Conservation (phyloP, 2,329 filamentous ascomycete species). For the Cordyceps cateniannulata region DNA sequence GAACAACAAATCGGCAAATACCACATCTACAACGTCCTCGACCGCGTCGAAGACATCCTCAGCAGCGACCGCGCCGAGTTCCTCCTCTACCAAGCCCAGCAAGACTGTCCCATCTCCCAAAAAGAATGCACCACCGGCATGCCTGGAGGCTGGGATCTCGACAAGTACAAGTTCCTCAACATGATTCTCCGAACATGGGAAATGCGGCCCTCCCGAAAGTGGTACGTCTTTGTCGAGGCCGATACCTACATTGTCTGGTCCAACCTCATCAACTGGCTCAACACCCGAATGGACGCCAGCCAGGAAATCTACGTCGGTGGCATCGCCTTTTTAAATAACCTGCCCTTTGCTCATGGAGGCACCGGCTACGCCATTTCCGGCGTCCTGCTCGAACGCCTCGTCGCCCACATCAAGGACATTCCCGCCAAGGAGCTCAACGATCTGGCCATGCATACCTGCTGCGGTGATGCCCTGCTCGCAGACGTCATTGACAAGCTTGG, state of each 20-base stretch:
- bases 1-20: constrained; percentile 44
- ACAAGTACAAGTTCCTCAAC: constrained; percentile 57
- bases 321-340: constrained; percentile 37
- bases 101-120: constrained; percentile 39
- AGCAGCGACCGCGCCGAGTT: constrained; percentile 37
- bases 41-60: constrained; percentile 31
- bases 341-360: constrained; percentile 50
- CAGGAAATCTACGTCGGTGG: constrained; percentile 46
- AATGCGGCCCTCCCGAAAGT: constrained; percentile 45
- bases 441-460: constrained; percentile 38
- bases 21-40: constrained; percentile 35
- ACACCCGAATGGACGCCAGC: constrained; percentile 33
- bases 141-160: constrained; percentile 43
- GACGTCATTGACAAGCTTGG: constrained; percentile 39
- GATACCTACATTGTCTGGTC: constrained; percentile 53
- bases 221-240: constrained; percentile 55
- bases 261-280: constrained; percentile 45
- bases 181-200: constrained; percentile 51
- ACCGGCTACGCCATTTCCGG: constrained; percentile 51
- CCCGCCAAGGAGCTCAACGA: constrained; percentile 41
- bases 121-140: constrained; percentile 33
- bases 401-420: constrained; percentile 32
- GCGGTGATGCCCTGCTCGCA: constrained; percentile 47
- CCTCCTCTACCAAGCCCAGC: constrained; percentile 37
- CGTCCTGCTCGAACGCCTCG: constrained; percentile 42